Base-by-base conservation (phyloP, 225 moss, liverwort and hornwort genomes). In the Sphagnum tenellum region DNA sequence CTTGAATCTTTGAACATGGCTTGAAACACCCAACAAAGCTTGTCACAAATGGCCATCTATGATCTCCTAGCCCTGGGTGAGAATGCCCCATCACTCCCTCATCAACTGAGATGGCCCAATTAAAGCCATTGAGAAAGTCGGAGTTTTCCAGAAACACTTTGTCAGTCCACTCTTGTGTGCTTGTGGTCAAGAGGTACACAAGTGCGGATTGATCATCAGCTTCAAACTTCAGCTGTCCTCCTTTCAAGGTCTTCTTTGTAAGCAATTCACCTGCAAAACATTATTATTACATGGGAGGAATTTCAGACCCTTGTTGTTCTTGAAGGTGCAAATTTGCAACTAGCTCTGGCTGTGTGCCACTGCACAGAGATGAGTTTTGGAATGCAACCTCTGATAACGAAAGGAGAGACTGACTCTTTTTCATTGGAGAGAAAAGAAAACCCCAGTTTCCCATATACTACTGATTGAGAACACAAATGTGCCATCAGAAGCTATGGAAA, bases 31-130 rank as follows among this genome's bases (percentile, higher is more conserved):
- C 82, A 14, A 82, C 82, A 29, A 82, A 82, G 58, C 78, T 78
- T 5, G 78, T 82, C 12, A 82, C 73, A 48, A 82, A 78, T 2
- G 82, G 82, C 82, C 82, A 82, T 4, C 65, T 13, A 51, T 82
- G 12, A 53, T 82, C 82, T 8, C 82, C 82, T 1, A 49, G 64
- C 56, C 78, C 78, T 3, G 78, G 78, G 5, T 56, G 49, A 50
- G 78, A 67, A 51, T 75, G 45, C 0, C 57, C 73, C 82, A 82
- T 82, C 75, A 82, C 73, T 44, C 73, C 78, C 62, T 82, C 75
- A 46, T 82, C 82, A 65, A 82, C 82, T 3, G 75, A 66, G 52
- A 78, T 73, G n/a, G 78, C 82, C 82, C 78, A 82, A 49, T 82
- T 29, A 29, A 29, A 82, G 45, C 82, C 82, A 46, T 82, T 78